Percentiles rank a stretch among this genome's conserved stretches.
Evolutionary conservation across 2,329 filamentous ascomycete species (phyloP).

Genomic region (Aspergillus costaricaensis): DNA sequence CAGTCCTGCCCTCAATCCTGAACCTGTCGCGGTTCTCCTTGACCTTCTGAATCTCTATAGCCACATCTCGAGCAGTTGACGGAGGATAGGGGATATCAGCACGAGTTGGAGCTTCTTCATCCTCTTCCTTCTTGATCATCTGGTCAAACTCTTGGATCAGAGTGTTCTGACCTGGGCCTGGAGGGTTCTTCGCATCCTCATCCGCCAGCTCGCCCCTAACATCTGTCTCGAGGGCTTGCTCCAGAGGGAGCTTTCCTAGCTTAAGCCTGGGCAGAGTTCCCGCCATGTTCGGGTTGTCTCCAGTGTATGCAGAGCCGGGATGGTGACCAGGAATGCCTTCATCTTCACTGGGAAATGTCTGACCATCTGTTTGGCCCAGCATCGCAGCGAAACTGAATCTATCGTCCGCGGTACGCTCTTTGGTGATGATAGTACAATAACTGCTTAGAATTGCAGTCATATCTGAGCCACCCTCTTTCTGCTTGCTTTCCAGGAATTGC

Average conservation of each 20-base stretch:
- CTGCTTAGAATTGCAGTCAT: slow-evolving; percentile 72
- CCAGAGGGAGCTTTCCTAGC: slow-evolving; percentile 81
- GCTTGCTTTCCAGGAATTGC: slow-evolving; percentile 85
- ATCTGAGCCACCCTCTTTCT: slow-evolving; percentile 75
- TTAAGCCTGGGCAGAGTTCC: slow-evolving; percentile 64
- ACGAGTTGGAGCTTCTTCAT: slow-evolving; percentile 76
- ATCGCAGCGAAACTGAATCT: slow-evolving; percentile 62
- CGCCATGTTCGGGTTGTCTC: slow-evolving; percentile 58
- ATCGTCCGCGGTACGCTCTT: slow-evolving; percentile 61
- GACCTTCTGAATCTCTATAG: slow-evolving; percentile 91
- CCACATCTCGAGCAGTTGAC: slow-evolving; percentile 83
- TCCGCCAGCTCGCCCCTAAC: slow-evolving; percentile 84
- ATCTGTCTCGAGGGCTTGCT: slow-evolving; percentile 78
- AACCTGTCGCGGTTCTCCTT: slow-evolving; percentile 92
- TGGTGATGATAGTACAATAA: slow-evolving; percentile 60
- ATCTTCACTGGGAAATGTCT: slow-evolving; percentile 64
- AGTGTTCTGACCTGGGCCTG: slow-evolving; percentile 67
- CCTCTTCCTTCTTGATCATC: slow-evolving; percentile 85
- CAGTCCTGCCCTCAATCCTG: slow-evolving; percentile 79
- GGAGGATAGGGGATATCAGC: slow-evolving; percentile 82
- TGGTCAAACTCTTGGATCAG: slow-evolving; percentile 86
- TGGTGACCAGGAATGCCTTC: slow-evolving; percentile 70
- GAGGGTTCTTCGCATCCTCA: slow-evolving; percentile 76
- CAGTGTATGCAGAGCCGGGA: slow-evolving; percentile 63
- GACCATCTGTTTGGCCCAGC: slow-evolving; percentile 56